A percentile compares a stretch with the other conserved stretches of the same genome.
Evolutionary conservation across 2,329 filamentous ascomycete genomes (phyloP).

Genomic region (Chaetomium sp.): DNA sequence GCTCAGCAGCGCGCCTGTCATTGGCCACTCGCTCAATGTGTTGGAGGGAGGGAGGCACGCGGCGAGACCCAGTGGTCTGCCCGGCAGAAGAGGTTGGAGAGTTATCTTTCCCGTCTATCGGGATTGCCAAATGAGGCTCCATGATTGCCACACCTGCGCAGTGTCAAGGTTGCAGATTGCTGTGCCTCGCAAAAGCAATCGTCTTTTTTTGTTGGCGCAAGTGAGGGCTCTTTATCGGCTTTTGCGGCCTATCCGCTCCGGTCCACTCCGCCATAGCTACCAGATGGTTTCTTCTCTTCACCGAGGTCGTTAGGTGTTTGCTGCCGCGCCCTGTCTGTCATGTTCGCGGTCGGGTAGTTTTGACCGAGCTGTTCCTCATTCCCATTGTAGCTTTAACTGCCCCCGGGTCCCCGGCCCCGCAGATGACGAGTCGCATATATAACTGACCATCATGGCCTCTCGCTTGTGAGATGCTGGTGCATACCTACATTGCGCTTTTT

Average conservation of each 20-base stretch:
- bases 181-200: background rate
- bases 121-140: slow-evolving; percentile 8
- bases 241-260: background rate
- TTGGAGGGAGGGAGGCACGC: background rate
- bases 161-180: background rate
- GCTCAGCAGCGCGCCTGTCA: slow-evolving; percentile 10
- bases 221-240: slow-evolving; percentile 8
- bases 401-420: background rate
- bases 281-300: background rate
- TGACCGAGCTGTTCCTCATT: background rate
- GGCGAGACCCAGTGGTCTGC: slow-evolving; percentile 11
- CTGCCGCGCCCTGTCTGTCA: background rate
- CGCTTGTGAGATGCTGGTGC: background rate
- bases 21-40: slow-evolving; percentile 9
- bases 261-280: slow-evolving; percentile 6
- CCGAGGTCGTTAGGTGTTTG: background rate
- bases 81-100: background rate
- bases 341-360: background rate
- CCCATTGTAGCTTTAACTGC: background rate
- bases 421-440: background rate
- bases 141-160: background rate
- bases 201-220: background rate
- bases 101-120: background rate
- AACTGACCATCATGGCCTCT: background rate
- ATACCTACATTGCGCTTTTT: background rate